Evolutionary conservation across 441 rosid genomes (phyloP).

Genomic region (Erodium texanum): DNA sequence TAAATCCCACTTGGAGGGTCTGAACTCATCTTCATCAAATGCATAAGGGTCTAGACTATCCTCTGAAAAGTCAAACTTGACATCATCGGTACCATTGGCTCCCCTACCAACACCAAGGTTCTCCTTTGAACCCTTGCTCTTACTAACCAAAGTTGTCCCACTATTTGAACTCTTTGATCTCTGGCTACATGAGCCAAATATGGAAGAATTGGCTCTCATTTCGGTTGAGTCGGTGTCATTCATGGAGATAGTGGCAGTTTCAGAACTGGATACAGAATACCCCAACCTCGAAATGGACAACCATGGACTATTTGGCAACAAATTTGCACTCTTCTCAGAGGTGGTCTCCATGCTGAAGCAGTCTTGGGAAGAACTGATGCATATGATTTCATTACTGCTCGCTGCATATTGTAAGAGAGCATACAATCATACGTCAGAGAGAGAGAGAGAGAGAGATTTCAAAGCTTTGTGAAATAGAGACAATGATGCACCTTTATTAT

Average conservation of each 20-base stretch:
- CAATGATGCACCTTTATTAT: slow-evolving; percentile 40
- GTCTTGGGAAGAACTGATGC: slow-evolving; percentile 44
- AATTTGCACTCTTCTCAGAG: slow-evolving; percentile 30
- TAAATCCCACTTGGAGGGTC: slow-evolving; percentile 67
- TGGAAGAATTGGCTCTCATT: slow-evolving; percentile 42
- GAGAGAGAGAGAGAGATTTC: neutral
- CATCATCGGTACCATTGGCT: slow-evolving; percentile 24
- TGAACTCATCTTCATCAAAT: slow-evolving; percentile 67
- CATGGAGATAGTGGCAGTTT: slow-evolving; percentile 34
- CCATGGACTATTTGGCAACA: slow-evolving; percentile 38
- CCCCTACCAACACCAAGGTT: slow-evolving; percentile 28
- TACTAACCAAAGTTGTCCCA: slow-evolving; percentile 28
- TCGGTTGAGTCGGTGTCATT: slow-evolving; percentile 40
- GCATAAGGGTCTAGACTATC: slow-evolving; percentile 71
- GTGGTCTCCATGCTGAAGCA: slow-evolving; percentile 31
- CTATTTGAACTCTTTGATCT: slow-evolving; percentile 33
- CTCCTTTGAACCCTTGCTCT: slow-evolving; percentile 27
- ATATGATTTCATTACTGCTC: slow-evolving; percentile 38
- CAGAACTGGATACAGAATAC: slow-evolving; percentile 20
- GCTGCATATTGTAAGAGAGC: slow-evolving; percentile 35
- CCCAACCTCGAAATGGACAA: slow-evolving; percentile 34
- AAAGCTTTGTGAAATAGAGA: slow-evolving; percentile 13
- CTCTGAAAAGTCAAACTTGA: slow-evolving; percentile 29
- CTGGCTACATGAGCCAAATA: slow-evolving; percentile 42
- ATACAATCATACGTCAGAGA: slow-evolving; percentile 9